Percentiles rank a stretch among this genome's conserved stretches.
Conservation (phyloP, 768 basidiomycete species). For the Pilatotrama ljubarskyi region DNA sequence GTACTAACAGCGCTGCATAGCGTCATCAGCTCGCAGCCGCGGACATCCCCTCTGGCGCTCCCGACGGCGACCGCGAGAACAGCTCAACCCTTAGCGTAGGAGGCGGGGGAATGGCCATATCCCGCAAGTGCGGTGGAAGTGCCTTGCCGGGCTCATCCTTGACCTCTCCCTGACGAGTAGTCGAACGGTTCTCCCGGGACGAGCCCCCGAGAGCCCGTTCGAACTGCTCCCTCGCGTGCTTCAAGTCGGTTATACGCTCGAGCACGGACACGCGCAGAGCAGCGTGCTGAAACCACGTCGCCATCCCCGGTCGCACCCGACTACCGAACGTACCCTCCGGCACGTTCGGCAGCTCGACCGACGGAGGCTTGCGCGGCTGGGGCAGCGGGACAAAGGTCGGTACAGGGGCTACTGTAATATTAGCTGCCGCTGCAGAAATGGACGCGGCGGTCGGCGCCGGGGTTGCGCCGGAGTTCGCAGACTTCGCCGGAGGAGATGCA, state of each 20-base stretch:
- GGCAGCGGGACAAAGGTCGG: constrained; percentile 2
- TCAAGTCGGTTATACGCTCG: not conserved
- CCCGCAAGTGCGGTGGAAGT: constrained; percentile 4
- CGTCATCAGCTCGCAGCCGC: too few species aligned
- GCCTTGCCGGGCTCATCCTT: not conserved
- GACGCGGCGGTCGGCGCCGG: not conserved
- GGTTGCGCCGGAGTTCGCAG: not conserved
- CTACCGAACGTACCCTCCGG: constrained; percentile 21
- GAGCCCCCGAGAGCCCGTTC: not conserved
- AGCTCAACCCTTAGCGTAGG: not conserved
- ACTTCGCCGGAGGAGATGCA: not conserved
- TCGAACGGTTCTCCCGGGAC: not conserved
- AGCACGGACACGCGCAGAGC: constrained; percentile 5
- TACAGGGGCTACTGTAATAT: not conserved
- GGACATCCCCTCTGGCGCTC: not conserved
- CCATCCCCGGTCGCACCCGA: constrained; percentile 6
- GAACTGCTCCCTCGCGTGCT: not conserved
- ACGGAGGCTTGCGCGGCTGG: not conserved
- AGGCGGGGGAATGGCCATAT: not conserved
- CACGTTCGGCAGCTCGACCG: constrained; percentile 2
- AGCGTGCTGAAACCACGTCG: constrained; percentile 17
- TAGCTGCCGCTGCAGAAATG: not conserved
- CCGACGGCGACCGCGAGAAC: not conserved
- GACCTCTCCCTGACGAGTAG: not conserved
- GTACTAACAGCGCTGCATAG: too few species aligned